These are phyloP conservation scores for Periconia macrospinosa DNA, from an alignment of 2,329 filamentous ascomycete species.

Conservation along the genomic window DNA sequence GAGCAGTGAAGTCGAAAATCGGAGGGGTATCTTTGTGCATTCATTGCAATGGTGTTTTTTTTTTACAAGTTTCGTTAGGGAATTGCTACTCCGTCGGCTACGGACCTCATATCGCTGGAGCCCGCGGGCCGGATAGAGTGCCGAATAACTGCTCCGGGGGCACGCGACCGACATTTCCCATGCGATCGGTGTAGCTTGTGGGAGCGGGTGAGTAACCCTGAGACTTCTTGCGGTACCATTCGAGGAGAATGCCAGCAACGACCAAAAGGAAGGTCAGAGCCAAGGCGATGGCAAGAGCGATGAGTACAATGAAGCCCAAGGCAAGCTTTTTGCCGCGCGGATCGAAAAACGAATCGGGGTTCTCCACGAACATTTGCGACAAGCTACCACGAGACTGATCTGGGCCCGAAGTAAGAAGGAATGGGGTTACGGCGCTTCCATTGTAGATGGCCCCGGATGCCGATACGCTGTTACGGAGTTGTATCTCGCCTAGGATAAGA, in stretches of 20 bases:
- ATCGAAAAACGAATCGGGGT: slow-evolving; percentile 71
- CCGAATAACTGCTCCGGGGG: slow-evolving; percentile 51
- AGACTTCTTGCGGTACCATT: slow-evolving; percentile 73
- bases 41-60: background rate
- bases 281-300: slow-evolving; percentile 76
- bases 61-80: slow-evolving; percentile 8
- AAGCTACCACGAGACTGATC: slow-evolving; percentile 72
- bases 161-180: slow-evolving; percentile 52
- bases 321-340: slow-evolving; percentile 63
- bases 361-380: slow-evolving; percentile 80
- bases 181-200: slow-evolving; percentile 54
- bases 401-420: slow-evolving; percentile 72
- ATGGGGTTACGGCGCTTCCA: slow-evolving; percentile 76
- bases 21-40: background rate
- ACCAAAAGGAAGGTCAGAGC: slow-evolving; percentile 78
- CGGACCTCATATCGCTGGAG: slow-evolving; percentile 33
- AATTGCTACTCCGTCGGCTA: background rate
- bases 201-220: slow-evolving; percentile 82
- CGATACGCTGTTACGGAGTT: slow-evolving; percentile 71
- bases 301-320: slow-evolving; percentile 77
- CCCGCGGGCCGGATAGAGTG: slow-evolving; percentile 34
- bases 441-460: slow-evolving; percentile 88
- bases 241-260: slow-evolving; percentile 71
- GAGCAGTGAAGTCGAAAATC: background rate
- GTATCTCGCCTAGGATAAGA: slow-evolving; percentile 81